Evolutionary conservation across 495 filamentous ascomycete species (phyloP), one percentile per base, ranked within the genome.

Genomic region (Stereocaulon alpinum): DNA sequence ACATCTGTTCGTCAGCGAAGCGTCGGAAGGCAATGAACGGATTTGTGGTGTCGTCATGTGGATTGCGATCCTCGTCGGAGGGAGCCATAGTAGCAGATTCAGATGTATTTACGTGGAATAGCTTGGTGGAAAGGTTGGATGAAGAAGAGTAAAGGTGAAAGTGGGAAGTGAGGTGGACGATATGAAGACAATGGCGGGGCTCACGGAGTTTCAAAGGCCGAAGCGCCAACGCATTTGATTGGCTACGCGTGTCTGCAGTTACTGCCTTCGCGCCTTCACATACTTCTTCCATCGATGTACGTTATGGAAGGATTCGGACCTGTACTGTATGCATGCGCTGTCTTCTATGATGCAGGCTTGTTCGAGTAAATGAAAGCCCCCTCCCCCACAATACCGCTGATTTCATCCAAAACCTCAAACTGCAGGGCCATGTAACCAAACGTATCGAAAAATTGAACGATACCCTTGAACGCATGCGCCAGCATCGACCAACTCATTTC

Each of bases 11-110:
- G 64, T 85, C 82, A 55, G 80, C 77, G 64, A 77, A 83, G 58
- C 77, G 78, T 56, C 81, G 80, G 68, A 84, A 82, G 34, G 77
- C 70, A 50, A 82, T 71, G 65, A 85, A 84, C 14, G 82, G 80
- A 60, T 83, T 85, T 56, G 74, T 70, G 44, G 67, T 63, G 24
- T 76, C 70, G 40, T 56, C 54, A 1, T 58, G 42, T 18, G 42
- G 40, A 41, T 61, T 43, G 15, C 20, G 27, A 14, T 50, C 34
- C 6, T 63, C 58, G 30, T 59, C 43, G 1, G 53, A 32, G 20
- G 64, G 29, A 58, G 61, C 58, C 64, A 66, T 66, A 20, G 32
- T 55, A 3, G 34, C 18, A 30, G 14, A 32, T 6, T 40, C 6
- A 27, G 53, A 12, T 32, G 7, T 45, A 18, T 7, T 9, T 51